Percentiles rank a stretch among this genome's conserved stretches.
Evolutionary conservation across 768 basidiomycete genomes (phyloP).

Genomic region (Termitomyces bulborhizus): DNA sequence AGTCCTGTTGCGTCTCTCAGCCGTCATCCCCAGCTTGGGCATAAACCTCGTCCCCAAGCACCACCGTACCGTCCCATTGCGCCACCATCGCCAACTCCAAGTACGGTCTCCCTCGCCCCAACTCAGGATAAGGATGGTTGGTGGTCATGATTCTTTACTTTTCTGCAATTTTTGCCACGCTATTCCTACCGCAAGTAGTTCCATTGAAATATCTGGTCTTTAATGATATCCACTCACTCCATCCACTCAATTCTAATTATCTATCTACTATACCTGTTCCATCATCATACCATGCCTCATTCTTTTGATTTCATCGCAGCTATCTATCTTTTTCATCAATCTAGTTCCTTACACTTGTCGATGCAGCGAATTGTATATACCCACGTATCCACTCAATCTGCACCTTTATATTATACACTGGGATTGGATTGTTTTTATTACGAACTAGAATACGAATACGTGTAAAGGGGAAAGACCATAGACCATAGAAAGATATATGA

Average conservation of each 20-base stretch:
- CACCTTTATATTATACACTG: background rate
- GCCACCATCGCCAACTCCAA: constrained; percentile 66
- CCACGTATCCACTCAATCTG: background rate
- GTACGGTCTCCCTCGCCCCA: constrained; percentile 65
- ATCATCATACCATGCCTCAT: background rate
- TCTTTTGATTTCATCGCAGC: background rate
- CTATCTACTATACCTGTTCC: background rate
- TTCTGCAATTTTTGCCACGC: background rate
- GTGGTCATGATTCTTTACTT: constrained; percentile 46
- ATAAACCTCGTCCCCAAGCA: constrained; percentile 20
- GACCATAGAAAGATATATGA: background rate
- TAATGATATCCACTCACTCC: background rate
- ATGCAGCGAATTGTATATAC: constrained; percentile 2
- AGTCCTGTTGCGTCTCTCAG: constrained; percentile 27
- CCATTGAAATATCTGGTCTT: constrained; percentile 1
- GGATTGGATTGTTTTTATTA: constrained; percentile 3
- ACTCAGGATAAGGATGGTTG: constrained; percentile 73
- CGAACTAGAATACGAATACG: background rate
- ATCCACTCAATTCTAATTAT: background rate
- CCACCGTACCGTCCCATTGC: constrained; percentile 23
- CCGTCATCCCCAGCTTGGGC: constrained; percentile 30
- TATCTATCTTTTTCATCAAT: background rate
- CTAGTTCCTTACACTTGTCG: background rate
- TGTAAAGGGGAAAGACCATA: background rate
- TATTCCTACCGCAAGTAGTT: constrained; percentile 6